Percentiles rank a stretch among this genome's conserved stretches.
Evolutionary conservation across 2,329 filamentous ascomycete genomes (phyloP).

Genomic region (Sporothrix sp.): DNA sequence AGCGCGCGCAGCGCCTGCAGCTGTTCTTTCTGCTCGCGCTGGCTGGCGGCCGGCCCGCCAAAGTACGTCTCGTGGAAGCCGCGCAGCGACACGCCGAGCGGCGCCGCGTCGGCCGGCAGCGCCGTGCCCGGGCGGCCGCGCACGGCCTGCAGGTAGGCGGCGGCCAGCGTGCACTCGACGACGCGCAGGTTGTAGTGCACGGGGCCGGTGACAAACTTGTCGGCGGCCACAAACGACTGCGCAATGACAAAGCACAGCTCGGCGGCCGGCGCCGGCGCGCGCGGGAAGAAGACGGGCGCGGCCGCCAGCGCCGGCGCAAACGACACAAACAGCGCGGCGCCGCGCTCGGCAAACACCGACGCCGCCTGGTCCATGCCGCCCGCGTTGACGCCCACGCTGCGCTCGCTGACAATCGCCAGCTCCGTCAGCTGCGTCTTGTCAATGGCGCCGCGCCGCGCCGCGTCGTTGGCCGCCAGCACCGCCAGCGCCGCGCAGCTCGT

Average conservation of each 20-base stretch:
- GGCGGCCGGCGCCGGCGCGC: slow-evolving; percentile 58
- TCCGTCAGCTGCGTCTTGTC: slow-evolving; percentile 90
- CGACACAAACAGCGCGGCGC: slow-evolving; percentile 79
- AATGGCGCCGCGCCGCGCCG: slow-evolving; percentile 49
- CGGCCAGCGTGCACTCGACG: slow-evolving; percentile 87
- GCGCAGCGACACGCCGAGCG: slow-evolving; percentile 71
- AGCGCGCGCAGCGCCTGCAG: slow-evolving; percentile 63
- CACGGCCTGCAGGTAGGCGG: slow-evolving; percentile 53
- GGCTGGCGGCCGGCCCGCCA: slow-evolving; percentile 36
- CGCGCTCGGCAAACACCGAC: slow-evolving; percentile 82
- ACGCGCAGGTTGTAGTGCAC: slow-evolving; percentile 95
- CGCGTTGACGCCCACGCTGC: slow-evolving; percentile 90
- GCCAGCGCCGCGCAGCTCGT: slow-evolving; percentile 84
- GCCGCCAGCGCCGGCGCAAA: slow-evolving; percentile 74
- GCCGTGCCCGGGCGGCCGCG: slow-evolving; percentile 48
- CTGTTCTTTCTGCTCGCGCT: slow-evolving; percentile 43
- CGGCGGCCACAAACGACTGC: slow-evolving; percentile 85
- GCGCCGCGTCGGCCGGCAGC: slow-evolving; percentile 69
- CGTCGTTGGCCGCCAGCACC: slow-evolving; percentile 70
- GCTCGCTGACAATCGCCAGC: slow-evolving; percentile 87
- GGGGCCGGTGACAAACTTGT: slow-evolving; percentile 89
- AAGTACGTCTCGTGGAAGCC: slow-evolving; percentile 84
- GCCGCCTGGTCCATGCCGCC: slow-evolving; percentile 98
- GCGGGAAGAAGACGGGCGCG: slow-evolving; percentile 70
- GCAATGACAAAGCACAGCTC: slow-evolving; percentile 84